Percentiles rank a stretch among this genome's conserved stretches.
phyloP scores from a whole-genome alignment of 495 filamentous ascomycete genomes.

The Xanthoparmelia taractica region DNA sequence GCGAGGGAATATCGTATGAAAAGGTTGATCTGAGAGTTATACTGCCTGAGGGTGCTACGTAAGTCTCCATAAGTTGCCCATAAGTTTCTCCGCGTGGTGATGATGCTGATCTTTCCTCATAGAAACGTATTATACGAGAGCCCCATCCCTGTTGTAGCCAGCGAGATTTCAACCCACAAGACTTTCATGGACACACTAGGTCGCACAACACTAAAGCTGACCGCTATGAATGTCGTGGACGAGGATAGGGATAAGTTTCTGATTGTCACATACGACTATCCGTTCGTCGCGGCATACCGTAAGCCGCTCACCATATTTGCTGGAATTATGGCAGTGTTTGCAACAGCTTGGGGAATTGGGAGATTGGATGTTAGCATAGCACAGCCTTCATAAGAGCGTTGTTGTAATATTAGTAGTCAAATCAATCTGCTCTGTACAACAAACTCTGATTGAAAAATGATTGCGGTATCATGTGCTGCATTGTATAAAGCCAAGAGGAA shows the following conservation, averaged over 20 bases:
- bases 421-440: background rate
- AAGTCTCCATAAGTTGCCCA: constrained; percentile 36
- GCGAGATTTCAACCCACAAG: constrained; percentile 56
- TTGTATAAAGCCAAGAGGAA: background rate
- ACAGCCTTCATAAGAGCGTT: constrained; percentile 34
- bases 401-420: background rate
- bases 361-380: constrained; percentile 67
- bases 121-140: constrained; percentile 65
- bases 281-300: constrained; percentile 63
- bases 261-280: constrained; percentile 81
- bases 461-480: no score
- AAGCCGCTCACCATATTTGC: constrained; percentile 80
- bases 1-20: constrained; percentile 80
- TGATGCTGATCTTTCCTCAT: background rate
- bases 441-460: background rate
- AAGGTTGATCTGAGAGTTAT: constrained; percentile 72
- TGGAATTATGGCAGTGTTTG: constrained; percentile 68
- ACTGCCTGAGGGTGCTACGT: constrained; percentile 85
- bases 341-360: constrained; percentile 65
- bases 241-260: constrained; percentile 75
- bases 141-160: constrained; percentile 46
- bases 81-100: constrained; percentile 23
- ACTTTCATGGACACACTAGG: constrained; percentile 94
- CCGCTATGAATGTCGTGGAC: constrained; percentile 78
- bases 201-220: constrained; percentile 73